Percentiles rank a stretch among this genome's conserved stretches.
Conservation (phyloP, 768 basidiomycete species). For the Leccinum incarnatum region DNA sequence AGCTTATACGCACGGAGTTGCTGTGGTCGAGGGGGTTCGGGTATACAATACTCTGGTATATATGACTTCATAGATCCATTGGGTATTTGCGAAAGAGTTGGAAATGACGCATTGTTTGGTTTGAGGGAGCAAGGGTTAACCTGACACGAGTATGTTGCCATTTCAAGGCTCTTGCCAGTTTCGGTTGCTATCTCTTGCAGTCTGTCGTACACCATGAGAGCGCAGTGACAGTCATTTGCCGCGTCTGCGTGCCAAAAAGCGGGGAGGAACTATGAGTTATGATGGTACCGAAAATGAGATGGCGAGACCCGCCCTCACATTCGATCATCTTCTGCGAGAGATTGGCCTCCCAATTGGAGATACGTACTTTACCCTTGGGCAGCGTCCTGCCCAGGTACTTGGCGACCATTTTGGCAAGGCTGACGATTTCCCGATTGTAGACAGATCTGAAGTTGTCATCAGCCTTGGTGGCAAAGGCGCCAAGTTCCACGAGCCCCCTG, state of each 20-base stretch:
- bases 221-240: conserved; percentile 50
- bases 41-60: conserved; percentile 26
- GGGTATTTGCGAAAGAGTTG: background rate
- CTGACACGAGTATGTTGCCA: conserved; percentile 26
- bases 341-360: conserved; percentile 43
- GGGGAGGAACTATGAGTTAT: background rate
- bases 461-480: conserved; percentile 38
- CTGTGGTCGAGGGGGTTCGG: conserved; percentile 34
- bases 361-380: conserved; percentile 45
- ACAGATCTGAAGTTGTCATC: conserved; percentile 35
- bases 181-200: conserved; percentile 34
- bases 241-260: conserved; percentile 36
- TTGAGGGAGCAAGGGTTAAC: conserved; percentile 19
- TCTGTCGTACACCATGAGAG: conserved; percentile 41
- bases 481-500: conserved; percentile 45
- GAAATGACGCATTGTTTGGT: background rate
- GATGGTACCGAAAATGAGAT: background rate
- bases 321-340: conserved; percentile 38
- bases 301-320: conserved; percentile 26
- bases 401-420: conserved; percentile 42
- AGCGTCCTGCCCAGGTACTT: conserved; percentile 40
- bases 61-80: background rate
- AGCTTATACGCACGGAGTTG: conserved; percentile 44
- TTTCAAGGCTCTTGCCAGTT: conserved; percentile 16
- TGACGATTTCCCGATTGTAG: conserved; percentile 40